Evolutionary conservation across 1,284 basidiomycete species (phyloP).

Genomic region (Ceratorhiza oryzae-sativae): DNA sequence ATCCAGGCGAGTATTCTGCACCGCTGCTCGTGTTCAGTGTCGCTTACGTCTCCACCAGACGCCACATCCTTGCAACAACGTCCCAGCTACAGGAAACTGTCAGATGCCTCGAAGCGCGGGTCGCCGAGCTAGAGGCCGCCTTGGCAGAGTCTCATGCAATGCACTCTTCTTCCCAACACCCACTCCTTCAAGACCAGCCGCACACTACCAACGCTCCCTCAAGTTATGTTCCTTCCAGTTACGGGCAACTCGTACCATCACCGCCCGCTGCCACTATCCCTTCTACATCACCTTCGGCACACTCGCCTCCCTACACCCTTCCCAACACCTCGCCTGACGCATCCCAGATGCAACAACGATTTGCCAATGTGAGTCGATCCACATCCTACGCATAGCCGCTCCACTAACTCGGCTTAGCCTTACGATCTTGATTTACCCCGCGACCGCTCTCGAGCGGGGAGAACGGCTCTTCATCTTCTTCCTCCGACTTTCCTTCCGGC

Average conservation of each 20-base stretch:
- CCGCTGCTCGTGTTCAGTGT: background rate
- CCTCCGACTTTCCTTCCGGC: conserved; percentile 9
- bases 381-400: too few species aligned
- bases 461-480: conserved; percentile 31
- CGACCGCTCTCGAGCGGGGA: conserved; percentile 6
- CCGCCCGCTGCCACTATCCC: conserved; percentile 36
- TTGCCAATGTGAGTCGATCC: conserved; percentile 17
- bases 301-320: conserved; percentile 19
- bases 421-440: conserved; percentile 27
- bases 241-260: conserved; percentile 25
- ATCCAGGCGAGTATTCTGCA: conserved; percentile 8
- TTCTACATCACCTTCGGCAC: conserved; percentile 36
- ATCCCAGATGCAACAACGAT: conserved; percentile 15
- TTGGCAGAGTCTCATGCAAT: conserved; percentile 26
- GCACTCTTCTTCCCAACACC: conserved; percentile 21
- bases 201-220: conserved; percentile 30
- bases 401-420: too few species aligned
- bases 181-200: conserved; percentile 36
- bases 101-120: conserved; percentile 20
- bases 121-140: conserved; percentile 21
- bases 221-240: conserved; percentile 22
- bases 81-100: conserved; percentile 34
- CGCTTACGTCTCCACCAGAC: conserved; percentile 2
- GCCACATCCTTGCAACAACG: conserved; percentile 33
- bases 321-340: background rate